Evolutionary conservation across 768 basidiomycete species (phyloP).

Genomic region (Mycena alexandri): DNA sequence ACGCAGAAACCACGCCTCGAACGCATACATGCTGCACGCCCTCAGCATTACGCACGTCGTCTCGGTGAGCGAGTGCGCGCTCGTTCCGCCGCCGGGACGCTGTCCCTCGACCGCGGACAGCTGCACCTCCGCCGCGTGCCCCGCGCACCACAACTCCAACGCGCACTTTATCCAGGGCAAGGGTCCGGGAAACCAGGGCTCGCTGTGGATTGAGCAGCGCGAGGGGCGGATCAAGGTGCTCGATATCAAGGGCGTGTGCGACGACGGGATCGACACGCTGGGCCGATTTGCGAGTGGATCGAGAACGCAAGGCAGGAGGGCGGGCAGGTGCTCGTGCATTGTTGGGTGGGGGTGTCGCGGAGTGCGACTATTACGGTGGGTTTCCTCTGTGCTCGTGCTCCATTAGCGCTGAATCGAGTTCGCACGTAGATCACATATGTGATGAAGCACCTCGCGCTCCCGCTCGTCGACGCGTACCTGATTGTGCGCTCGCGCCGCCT

Average conservation of each 20-base stretch:
- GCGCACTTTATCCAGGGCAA: constrained; percentile 58
- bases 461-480: constrained; percentile 94
- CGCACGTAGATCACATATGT: constrained; percentile 87
- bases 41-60: constrained; percentile 98
- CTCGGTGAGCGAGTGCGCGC: constrained; percentile 94
- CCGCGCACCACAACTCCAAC: constrained; percentile 46
- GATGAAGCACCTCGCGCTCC: constrained; percentile 90
- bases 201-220: constrained; percentile 88
- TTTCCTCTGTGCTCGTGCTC: constrained; percentile 37
- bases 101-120: constrained; percentile 40
- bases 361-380: constrained; percentile 92
- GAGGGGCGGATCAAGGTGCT: constrained; percentile 92
- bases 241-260: constrained; percentile 92
- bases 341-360: constrained; percentile 97
- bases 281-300: constrained; percentile 94
- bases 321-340: constrained; percentile 94
- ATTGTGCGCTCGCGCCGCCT: constrained; percentile 91
- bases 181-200: constrained; percentile 69
- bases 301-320: constrained; percentile 85
- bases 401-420: constrained; percentile 11
- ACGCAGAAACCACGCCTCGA: constrained; percentile 88
- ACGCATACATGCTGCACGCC: constrained; percentile 96
- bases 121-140: constrained; percentile 36
- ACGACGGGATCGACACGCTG: constrained; percentile 97
- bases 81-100: constrained; percentile 63